Conservation (phyloP, 208 protist species). For the Herpetomonas muscarum region DNA sequence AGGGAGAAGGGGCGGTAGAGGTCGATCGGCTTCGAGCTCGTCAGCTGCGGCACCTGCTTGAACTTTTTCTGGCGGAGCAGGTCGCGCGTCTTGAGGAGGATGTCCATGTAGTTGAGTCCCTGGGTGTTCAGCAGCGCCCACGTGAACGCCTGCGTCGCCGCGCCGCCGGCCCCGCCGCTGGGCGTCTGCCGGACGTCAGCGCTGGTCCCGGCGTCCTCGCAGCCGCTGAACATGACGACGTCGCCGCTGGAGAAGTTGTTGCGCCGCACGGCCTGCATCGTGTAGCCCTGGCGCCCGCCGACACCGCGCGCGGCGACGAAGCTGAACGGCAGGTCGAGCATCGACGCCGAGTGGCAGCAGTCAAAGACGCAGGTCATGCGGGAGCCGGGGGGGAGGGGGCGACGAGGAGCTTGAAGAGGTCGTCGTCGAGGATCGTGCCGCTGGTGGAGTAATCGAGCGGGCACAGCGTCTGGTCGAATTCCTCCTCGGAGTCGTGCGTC, state of each 20-base stretch:
- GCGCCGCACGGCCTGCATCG: slow-evolving; percentile 61
- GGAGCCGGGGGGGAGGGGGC: slow-evolving; percentile 64
- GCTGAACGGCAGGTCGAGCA: slow-evolving; percentile 87
- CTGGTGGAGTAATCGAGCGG: slow-evolving; percentile 67
- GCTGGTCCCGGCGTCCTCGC: slow-evolving; percentile 81
- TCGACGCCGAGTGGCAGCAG: slow-evolving; percentile 90
- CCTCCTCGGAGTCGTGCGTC: slow-evolving; percentile 47
- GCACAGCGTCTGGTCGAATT: slow-evolving; percentile 81
- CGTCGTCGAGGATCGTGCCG: slow-evolving; percentile 87
- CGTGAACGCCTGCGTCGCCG: slow-evolving; percentile 77
- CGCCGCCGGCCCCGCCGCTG: slow-evolving; percentile 72
- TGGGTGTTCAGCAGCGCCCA: slow-evolving; percentile 67
- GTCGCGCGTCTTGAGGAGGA: slow-evolving; percentile 75
- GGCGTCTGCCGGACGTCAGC: slow-evolving; percentile 50
- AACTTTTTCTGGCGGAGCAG: slow-evolving; percentile 66
- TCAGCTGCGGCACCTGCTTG: slow-evolving; percentile 87
- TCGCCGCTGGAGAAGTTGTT: slow-evolving; percentile 79
- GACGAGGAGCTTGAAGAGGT: slow-evolving; percentile 81
- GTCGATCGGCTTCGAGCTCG: slow-evolving; percentile 86
- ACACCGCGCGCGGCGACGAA: slow-evolving; percentile 43
- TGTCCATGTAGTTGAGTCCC: slow-evolving; percentile 71
- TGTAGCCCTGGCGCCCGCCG: slow-evolving; percentile 17
- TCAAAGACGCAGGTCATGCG: slow-evolving; percentile 92
- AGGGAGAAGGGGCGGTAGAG: slow-evolving; percentile 87
- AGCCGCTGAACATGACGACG: slow-evolving; percentile 89